Evolutionary conservation across 2,329 filamentous ascomycete species (phyloP).

Genomic region (Fusarium cyanostomum): DNA sequence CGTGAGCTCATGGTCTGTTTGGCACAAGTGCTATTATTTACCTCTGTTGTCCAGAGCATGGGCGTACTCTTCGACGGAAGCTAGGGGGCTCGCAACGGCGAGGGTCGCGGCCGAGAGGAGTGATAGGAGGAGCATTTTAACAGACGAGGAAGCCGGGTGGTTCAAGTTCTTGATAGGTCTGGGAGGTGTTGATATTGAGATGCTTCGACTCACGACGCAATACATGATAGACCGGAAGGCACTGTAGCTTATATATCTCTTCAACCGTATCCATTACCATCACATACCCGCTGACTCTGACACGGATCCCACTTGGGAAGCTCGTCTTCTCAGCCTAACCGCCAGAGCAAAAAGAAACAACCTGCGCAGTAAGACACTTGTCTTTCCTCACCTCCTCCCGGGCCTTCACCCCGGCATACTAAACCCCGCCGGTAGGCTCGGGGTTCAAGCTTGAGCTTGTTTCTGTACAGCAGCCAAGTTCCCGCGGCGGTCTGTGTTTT

Average conservation of each 20-base stretch:
- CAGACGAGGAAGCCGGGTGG: neutral
- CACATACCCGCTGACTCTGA: conserved; percentile 18
- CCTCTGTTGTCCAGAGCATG: conserved; percentile 47
- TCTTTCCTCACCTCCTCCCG: neutral
- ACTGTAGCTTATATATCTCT: conserved; percentile 20
- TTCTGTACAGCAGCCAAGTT: conserved; percentile 4
- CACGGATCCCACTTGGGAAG: neutral
- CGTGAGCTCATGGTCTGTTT: neutral
- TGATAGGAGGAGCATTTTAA: conserved; percentile 38
- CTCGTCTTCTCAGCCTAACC: neutral
- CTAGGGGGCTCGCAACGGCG: conserved; percentile 40
- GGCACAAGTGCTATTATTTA: conserved; percentile 31
- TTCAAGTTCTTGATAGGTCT: neutral
- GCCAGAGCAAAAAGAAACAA: neutral
- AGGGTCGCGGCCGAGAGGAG: conserved; percentile 42
- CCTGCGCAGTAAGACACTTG: too few species aligned
- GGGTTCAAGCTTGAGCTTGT: too few species aligned
- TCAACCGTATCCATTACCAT: conserved; percentile 7
- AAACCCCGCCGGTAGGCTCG: neutral
- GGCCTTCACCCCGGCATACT: neutral
- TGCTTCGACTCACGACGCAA: conserved; percentile 17
- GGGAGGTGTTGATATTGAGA: conserved; percentile 3
- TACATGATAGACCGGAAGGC: conserved; percentile 6
- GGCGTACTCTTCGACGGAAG: conserved; percentile 40
- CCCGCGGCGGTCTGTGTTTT: conserved; percentile 13